Percentiles rank a stretch among this genome's conserved stretches.
These are phyloP conservation scores for Globisporangium apiculatum DNA, from an alignment of 352 stramenopile genomes.

Conservation along the genomic window DNA sequence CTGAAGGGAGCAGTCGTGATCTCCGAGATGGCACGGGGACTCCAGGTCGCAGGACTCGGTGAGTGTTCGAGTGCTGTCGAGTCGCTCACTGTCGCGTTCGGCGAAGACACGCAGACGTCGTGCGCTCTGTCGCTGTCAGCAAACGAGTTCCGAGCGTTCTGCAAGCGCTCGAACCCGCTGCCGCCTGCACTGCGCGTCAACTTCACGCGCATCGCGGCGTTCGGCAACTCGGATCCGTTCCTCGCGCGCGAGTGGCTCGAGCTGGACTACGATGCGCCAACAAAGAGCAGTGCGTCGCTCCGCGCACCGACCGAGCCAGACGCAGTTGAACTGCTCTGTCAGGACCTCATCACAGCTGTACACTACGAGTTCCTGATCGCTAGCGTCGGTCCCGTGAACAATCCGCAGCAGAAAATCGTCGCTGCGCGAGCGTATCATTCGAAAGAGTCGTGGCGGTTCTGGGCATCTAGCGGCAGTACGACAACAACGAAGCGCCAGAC, in stretches of 20 bases:
- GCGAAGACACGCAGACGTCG: constrained; percentile 26
- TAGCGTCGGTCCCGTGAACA: constrained; percentile 16
- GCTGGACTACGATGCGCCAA: constrained; percentile 30
- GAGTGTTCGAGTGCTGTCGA: constrained; percentile 16
- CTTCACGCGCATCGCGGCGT: constrained; percentile 30
- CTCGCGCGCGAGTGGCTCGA: constrained; percentile 27
- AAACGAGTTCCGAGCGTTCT: constrained; percentile 22
- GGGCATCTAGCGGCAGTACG: constrained; percentile 8
- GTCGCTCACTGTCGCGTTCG: constrained; percentile 19
- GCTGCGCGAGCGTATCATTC: constrained; percentile 25
- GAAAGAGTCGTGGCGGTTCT: constrained; percentile 30
- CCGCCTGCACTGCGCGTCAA: constrained; percentile 20
- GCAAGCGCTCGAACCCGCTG: constrained; percentile 12
- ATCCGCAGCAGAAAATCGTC: constrained; percentile 38
- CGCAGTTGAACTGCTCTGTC: constrained; percentile 18
- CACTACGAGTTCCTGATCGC: constrained; percentile 40
- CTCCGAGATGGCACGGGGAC: constrained; percentile 24
- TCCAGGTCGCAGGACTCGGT: constrained; percentile 20
- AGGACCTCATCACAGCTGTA: constrained; percentile 19
- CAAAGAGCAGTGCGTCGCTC: constrained; percentile 3
- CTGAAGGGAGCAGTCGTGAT: constrained; percentile 8
- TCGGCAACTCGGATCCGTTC: constrained; percentile 37
- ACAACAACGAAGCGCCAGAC: constrained; percentile 15
- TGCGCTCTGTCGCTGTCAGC: constrained; percentile 27
- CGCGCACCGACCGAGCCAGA: neutral